These are phyloP conservation scores for Aspergillus caelatus DNA, from an alignment of 2,329 filamentous ascomycete genomes.

Conservation along the genomic window DNA sequence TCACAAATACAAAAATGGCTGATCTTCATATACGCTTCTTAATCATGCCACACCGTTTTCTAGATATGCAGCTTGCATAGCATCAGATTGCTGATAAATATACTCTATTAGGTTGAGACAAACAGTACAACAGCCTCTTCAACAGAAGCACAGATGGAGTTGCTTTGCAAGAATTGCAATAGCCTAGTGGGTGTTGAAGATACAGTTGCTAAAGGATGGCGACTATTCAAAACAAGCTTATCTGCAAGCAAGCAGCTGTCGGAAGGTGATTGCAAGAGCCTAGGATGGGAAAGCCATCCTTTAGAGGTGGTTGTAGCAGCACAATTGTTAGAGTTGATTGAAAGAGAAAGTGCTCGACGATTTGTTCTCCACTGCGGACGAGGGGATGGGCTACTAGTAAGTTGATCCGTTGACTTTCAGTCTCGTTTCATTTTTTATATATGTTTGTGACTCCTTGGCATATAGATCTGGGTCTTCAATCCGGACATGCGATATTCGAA, in stretches of 20 bases:
- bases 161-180: conserved; percentile 37
- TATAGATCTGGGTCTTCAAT: conserved; percentile 62
- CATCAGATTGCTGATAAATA: conserved; percentile 18
- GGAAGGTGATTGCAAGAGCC: conserved; percentile 33
- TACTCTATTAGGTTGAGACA: conserved; percentile 21
- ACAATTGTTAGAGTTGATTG: conserved; percentile 58
- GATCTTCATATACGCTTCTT: neutral
- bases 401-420: conserved; percentile 7
- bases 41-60: neutral
- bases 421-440: neutral
- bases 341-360: conserved; percentile 58
- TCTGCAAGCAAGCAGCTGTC: conserved; percentile 22
- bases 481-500: conserved; percentile 61
- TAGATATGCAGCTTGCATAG: neutral
- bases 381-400: conserved; percentile 41
- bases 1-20: conserved; percentile 2
- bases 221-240: conserved; percentile 55
- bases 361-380: conserved; percentile 53
- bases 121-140: conserved; percentile 35
- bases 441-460: neutral
- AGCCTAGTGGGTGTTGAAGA: conserved; percentile 44
- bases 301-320: conserved; percentile 52
- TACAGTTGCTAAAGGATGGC: conserved; percentile 46
- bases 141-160: conserved; percentile 34
- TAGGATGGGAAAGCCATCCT: conserved; percentile 34